Percentiles rank a stretch among this genome's conserved stretches.
Conservation (phyloP, 208 protist genomes). For the Crithidia brevicula region DNA sequence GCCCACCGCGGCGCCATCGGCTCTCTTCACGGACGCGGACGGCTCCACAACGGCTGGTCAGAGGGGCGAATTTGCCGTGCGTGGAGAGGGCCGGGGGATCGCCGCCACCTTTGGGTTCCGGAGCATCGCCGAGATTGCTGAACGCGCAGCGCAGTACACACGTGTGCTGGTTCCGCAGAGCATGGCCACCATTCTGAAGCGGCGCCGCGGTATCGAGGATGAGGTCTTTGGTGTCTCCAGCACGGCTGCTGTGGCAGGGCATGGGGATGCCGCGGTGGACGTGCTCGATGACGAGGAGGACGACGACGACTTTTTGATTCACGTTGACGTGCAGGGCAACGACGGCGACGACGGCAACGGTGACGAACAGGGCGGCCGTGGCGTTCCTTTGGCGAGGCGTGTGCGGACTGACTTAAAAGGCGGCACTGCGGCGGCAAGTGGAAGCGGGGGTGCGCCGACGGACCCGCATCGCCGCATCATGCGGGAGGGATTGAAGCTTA, state of each 20-base stretch:
- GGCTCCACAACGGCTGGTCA: neutral
- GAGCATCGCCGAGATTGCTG: slow-evolving; percentile 54
- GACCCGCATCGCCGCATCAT: slow-evolving; percentile 52
- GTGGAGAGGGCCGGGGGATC: slow-evolving; percentile 45
- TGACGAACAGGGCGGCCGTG: neutral
- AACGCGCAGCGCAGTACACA: slow-evolving; percentile 39
- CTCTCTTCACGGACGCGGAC: slow-evolving; percentile 22
- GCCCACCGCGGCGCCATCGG: neutral
- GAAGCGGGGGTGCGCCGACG: slow-evolving; percentile 11
- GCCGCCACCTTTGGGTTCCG: slow-evolving; percentile 67
- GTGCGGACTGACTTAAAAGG: neutral
- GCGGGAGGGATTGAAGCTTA: slow-evolving; percentile 58
- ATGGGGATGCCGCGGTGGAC: slow-evolving; percentile 24
- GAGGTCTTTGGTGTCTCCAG: slow-evolving; percentile 23
- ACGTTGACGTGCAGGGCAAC: slow-evolving; percentile 53
- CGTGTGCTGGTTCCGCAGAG: slow-evolving; percentile 62
- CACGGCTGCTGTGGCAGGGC: neutral
- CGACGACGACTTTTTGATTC: slow-evolving; percentile 75
- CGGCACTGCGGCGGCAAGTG: neutral
- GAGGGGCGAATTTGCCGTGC: neutral
- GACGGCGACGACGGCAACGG: slow-evolving; percentile 11
- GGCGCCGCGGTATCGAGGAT: slow-evolving; percentile 25
- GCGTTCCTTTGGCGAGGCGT: slow-evolving; percentile 16
- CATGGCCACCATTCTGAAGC: slow-evolving; percentile 50
- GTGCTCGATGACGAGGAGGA: slow-evolving; percentile 39